Base-by-base conservation (phyloP, 257 asterid species). In the Nemophila menziesii region DNA sequence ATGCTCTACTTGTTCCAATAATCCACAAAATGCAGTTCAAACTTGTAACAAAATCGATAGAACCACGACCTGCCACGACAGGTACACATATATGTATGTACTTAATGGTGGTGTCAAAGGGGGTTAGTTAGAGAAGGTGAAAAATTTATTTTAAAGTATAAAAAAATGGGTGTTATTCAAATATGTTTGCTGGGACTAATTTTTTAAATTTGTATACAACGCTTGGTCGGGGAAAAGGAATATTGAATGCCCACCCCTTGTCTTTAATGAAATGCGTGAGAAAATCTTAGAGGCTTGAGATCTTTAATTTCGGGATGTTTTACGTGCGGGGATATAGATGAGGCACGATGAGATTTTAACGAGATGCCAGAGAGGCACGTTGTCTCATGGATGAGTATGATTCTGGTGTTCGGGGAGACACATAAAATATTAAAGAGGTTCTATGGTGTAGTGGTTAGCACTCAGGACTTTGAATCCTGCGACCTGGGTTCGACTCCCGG, bases 401-500 rank as follows among this genome's bases (percentile, higher is more conserved):
- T 87, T 33, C 67, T 66, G 5, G 92, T 94, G 11, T 75, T 67
- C n/a, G 68, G 67, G 4, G 67, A 57, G 33, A 73, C 71, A n/a
- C n/a, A n/a, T n/a, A n/a, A n/a, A n/a, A n/a, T n/a, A n/a, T n/a
- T n/a, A n/a, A n/a, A n/a, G n/a, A n/a, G 67, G 67, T 61, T 54
- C 57, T 15, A 61, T 80, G 93, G 89, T 83, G 93, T 87, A 83
- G 93, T 80, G 93, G 93, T 79, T 82, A 87, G 89, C 93, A 83
- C 95, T 86, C 92, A 77, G 92, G 83, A 87, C 89, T 87, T 87
- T 87, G 95, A 87, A 87, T 82, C 89, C 95, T 77, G 92, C 89
- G 83, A 87, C 93, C 92, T 80, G 95, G 95, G 95, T 80, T 87
- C 80, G 89, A 83, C 89, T 80, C 89, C 93, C 89, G 93, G 95